Base-by-base conservation (phyloP, 345 rosid species). In the Lenwebbia sp. region DNA sequence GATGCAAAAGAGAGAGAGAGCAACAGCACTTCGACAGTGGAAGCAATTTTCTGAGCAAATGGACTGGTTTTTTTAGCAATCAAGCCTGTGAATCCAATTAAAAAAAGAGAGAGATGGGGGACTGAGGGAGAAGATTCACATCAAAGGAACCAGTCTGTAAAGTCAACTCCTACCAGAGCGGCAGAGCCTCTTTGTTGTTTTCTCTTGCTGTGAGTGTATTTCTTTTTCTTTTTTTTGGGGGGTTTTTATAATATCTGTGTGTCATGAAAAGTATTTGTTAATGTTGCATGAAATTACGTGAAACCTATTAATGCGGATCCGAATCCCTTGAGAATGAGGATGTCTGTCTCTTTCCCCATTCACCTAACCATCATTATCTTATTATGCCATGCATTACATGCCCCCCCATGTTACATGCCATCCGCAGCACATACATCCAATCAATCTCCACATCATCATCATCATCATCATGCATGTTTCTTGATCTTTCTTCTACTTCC, bases 221-320 rank as follows among this genome's bases (percentile, higher is more conserved):
- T 47, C 33, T 47, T 44, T 7, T 44, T 44, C 5, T 6, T 1
- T 44, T 44, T 44, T 47, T 47, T 47, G 10, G 50, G 50, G 50
- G 26, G 47, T 10, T 54, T 54, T 33, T 41, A 83, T 54, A 28
- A 25, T 85, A 30, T 53, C 37, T 41, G 54, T 54, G 55, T 85
- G 54, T 85, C 75, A 50, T 50, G 37, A 49, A 85, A 30, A 57
- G 78, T 40, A 49, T 84, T 41, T 52, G 57, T 81, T 86, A 83
- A 82, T 85, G 82, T 41, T 89, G 89, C 86, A 86, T 90, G 87
- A 90, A 88, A 88, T 82, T 89, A 88, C 91, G 90, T 90, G 92
- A 86, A 85, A 78, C 90, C 89, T 87, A 88, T 86, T 89, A 83
- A 86, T 86, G 86, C 90, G 89, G 90, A 89, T 91, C 92, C 84